phyloP scores from a whole-genome alignment of 176 grass and related monocot genomes.

The Musa acuminata region DNA sequence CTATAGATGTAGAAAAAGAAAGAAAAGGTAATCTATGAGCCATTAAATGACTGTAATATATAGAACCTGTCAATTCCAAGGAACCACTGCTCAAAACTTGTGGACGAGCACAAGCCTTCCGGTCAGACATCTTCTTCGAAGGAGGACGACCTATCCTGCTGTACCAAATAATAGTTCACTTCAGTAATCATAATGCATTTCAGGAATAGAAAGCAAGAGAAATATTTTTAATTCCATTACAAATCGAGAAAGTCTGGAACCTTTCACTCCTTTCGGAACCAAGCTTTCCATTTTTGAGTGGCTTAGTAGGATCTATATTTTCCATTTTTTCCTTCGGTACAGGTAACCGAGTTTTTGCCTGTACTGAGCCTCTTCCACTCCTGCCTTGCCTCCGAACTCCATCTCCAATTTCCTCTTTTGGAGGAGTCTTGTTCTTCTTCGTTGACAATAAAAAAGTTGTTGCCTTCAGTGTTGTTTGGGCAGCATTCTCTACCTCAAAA shows the following conservation, averaged over 20 bases:
- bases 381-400: constrained; percentile 49
- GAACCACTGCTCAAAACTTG: constrained; percentile 33
- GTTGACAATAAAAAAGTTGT: neutral
- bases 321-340: constrained; percentile 57
- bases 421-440: neutral
- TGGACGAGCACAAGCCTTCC: constrained; percentile 44
- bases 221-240: neutral
- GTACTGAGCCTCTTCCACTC: constrained; percentile 45
- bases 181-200: neutral
- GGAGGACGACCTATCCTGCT: constrained; percentile 59
- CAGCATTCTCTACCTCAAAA: constrained; percentile 22
- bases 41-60: constrained; percentile 13
- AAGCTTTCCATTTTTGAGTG: constrained; percentile 43
- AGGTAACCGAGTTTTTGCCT: constrained; percentile 40
- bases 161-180: constrained; percentile 6
- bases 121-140: constrained; percentile 53
- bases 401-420: constrained; percentile 19
- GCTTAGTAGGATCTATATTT: constrained; percentile 36
- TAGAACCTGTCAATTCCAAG: constrained; percentile 41
- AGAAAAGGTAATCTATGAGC: neutral
- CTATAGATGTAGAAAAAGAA: neutral
- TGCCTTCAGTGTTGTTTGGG: neutral
- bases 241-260: constrained; percentile 26
- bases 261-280: constrained; percentile 60
- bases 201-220: neutral